Percentiles rank a stretch among this genome's conserved stretches.
Evolutionary conservation across 2,329 filamentous ascomycete species (phyloP).

Genomic region (Byssoonygena ceratinophila): DNA sequence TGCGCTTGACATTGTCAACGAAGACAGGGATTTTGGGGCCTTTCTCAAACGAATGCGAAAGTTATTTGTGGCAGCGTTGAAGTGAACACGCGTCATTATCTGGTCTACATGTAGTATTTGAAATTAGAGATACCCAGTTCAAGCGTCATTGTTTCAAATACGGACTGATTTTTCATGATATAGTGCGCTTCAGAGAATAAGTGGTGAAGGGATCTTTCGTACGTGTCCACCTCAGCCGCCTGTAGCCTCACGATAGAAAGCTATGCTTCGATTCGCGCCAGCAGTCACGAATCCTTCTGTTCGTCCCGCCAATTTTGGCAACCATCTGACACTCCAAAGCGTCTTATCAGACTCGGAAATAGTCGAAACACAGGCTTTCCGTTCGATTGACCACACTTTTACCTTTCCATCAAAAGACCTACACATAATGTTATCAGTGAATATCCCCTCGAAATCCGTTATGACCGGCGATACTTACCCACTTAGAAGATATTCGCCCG

Average conservation of each 20-base stretch:
- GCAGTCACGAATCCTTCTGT: conserved; percentile 66
- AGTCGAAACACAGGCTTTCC: conserved; percentile 75
- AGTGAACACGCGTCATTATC: conserved; percentile 24
- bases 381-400: conserved; percentile 90
- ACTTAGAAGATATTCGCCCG: conserved; percentile 81
- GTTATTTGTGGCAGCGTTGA: conserved; percentile 48
- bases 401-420: conserved; percentile 82
- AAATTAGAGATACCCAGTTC: background rate
- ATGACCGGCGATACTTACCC: conserved; percentile 45
- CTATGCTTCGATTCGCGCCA: conserved; percentile 63
- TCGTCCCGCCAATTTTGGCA: conserved; percentile 53
- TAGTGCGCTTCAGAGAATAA: background rate
- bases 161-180: background rate
- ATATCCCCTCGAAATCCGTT: too few relatives aligned
- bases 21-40: conserved; percentile 48
- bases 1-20: conserved; percentile 48
- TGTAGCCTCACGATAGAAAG: conserved; percentile 76
- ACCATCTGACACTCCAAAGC: conserved; percentile 74
- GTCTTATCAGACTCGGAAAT: conserved; percentile 81
- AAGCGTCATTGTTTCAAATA: background rate
- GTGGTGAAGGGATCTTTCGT: background rate
- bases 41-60: conserved; percentile 55
- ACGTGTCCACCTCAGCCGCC: conserved; percentile 41
- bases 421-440: background rate
- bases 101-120: background rate